These are phyloP conservation scores for Magnusiomyces fungicola DNA, from an alignment of 1,139 yeast species.

Conservation along the genomic window DNA sequence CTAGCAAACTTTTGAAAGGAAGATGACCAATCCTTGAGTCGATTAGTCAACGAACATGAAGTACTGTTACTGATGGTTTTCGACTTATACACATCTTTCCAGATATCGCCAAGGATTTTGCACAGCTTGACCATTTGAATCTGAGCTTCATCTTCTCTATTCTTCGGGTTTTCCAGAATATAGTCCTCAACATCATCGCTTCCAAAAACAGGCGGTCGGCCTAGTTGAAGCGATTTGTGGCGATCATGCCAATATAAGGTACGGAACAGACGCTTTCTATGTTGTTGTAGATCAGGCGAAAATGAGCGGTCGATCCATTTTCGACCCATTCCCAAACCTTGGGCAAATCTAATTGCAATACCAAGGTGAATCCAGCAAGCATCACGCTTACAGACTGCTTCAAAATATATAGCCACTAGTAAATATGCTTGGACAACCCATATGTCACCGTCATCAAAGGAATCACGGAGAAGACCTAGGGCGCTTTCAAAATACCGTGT, in stretches of 20 bases:
- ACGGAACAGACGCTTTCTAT: slow-evolving; percentile 38
- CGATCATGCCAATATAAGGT: slow-evolving; percentile 39
- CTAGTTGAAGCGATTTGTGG: slow-evolving; percentile 36
- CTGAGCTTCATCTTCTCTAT: slow-evolving; percentile 20
- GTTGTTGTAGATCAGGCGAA: slow-evolving; percentile 23
- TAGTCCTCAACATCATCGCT: slow-evolving; percentile 41
- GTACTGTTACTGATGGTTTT: slow-evolving; percentile 8
- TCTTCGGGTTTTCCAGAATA: slow-evolving; percentile 10
- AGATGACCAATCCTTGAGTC: slow-evolving; percentile 29
- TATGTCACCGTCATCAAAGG: slow-evolving; percentile 34
- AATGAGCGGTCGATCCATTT: slow-evolving; percentile 29
- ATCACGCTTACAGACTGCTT: slow-evolving; percentile 35
- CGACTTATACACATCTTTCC: slow-evolving; percentile 11
- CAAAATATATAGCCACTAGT: slow-evolving; percentile 36
- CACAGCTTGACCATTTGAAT: slow-evolving; percentile 12
- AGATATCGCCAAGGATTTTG: slow-evolving; percentile 11
- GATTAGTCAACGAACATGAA: slow-evolving; percentile 6
- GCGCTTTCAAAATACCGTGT: slow-evolving; percentile 34
- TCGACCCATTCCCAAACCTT: slow-evolving; percentile 25
- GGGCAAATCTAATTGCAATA: slow-evolving; percentile 29
- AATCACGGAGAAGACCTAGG: slow-evolving; percentile 28
- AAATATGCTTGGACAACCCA: slow-evolving; percentile 42
- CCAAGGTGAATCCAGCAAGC: slow-evolving; percentile 39
- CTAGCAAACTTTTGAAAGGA: slow-evolving; percentile 7
- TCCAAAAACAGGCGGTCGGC: slow-evolving; percentile 38